Base-by-base conservation (phyloP, 148 eudicot genomes). In the Limonium bicolor region DNA sequence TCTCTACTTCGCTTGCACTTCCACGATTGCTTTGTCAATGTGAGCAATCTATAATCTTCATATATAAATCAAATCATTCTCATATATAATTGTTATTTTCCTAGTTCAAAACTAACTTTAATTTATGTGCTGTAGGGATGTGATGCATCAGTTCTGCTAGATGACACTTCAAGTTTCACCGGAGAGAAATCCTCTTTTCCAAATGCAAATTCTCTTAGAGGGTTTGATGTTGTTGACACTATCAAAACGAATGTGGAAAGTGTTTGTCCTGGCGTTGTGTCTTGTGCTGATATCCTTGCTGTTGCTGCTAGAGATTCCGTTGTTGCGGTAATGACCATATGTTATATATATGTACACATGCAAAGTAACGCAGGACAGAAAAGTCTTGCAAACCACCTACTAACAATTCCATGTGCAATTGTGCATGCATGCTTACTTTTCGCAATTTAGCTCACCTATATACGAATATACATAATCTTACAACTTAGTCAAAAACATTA, bases 21-120 rank as follows among this genome's bases (percentile, higher is more conserved):
- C 41, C 61, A 57, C n/a, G 61, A 38, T 42, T 57, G 61, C 39
- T 57, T 57, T 15, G 61, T 57, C 11, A 57, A 57, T 57, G 61
- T 46, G 40, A 41, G 46, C 23, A 5, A 5, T 5, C 12, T n/a
- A 17, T 15, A 3, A n/a, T 10, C 11, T 10, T 34, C 37, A 5
- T 10, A 10, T n/a, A 34, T 0, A 10, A 5, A n/a, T 4, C 3
- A 4, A n/a, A 34, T 34, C 14, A 10, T n/a, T n/a, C n/a, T n/a
- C n/a, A n/a, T 10, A 16, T 16, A 34, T 3, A 34, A 10, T n/a
- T 0, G 0, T 3, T 16, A 5, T 10, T 10, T n/a, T 10, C 11
- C 5, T 10, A 3, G 11, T 5, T 34, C 11, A 0, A 10, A 5
- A 5, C n/a, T n/a, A n/a, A n/a, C n/a, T 0, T 2, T n/a, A n/a